Evolutionary conservation across 2,329 filamentous ascomycete genomes (phyloP).

Genomic region (Esteya vermicola): DNA sequence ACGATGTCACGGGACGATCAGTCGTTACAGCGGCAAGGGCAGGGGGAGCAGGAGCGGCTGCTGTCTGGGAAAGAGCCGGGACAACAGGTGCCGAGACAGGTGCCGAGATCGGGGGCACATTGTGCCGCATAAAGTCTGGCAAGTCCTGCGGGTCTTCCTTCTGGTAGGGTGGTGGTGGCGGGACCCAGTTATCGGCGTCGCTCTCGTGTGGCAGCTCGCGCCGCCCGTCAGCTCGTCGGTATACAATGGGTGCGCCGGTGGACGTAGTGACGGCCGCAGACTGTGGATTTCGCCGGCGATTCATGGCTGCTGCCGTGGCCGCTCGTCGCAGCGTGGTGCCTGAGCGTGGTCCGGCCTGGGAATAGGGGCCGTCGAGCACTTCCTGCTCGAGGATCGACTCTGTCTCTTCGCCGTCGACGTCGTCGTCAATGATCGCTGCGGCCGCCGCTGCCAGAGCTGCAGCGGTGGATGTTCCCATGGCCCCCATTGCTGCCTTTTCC

Average conservation of each 20-base stretch:
- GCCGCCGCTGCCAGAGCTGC: not conserved
- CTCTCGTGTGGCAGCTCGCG: conserved; percentile 70
- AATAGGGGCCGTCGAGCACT: conserved; percentile 54
- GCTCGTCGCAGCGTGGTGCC: conserved; percentile 56
- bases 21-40: too few relatives aligned
- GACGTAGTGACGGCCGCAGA: conserved; percentile 38
- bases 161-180: conserved; percentile 69
- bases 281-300: conserved; percentile 49
- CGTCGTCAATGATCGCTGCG: not conserved
- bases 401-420: conserved; percentile 26
- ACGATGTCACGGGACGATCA: not conserved
- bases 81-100: not conserved
- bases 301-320: conserved; percentile 62
- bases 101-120: conserved; percentile 11
- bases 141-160: conserved; percentile 45
- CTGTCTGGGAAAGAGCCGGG: not conserved
- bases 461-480: too few relatives aligned
- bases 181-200: conserved; percentile 79
- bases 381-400: conserved; percentile 41
- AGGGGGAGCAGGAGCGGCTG: not conserved
- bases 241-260: conserved; percentile 40
- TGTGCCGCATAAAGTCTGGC: conserved; percentile 39
- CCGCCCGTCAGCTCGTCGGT: conserved; percentile 54
- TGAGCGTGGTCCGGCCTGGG: conserved; percentile 58
- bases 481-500: too few relatives aligned